Evolutionary conservation across 345 rosid species (phyloP).

Genomic region (Pugionium cornutum): DNA sequence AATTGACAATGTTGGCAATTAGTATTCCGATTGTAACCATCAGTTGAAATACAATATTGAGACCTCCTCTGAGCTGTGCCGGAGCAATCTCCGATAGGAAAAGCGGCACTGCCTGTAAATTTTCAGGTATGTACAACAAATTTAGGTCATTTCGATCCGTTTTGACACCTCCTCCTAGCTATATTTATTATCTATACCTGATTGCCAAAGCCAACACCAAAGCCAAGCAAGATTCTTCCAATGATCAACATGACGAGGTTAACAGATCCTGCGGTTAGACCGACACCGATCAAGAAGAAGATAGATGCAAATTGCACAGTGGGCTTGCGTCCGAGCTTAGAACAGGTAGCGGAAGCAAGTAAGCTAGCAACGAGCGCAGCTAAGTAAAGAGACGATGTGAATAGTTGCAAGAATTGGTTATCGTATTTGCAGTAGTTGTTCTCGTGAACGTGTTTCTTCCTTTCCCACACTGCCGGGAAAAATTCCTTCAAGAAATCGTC

Average conservation of each 20-base stretch:
- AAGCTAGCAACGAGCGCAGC: slow-evolving; percentile 72
- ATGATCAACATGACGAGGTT: slow-evolving; percentile 53
- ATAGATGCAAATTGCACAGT: slow-evolving; percentile 72
- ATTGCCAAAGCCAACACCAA: slow-evolving; percentile 74
- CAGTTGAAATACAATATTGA: slow-evolving; percentile 70
- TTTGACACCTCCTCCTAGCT: no score
- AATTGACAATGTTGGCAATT: slow-evolving; percentile 60
- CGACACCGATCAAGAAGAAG: slow-evolving; percentile 64
- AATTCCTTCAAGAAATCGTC: slow-evolving; percentile 69
- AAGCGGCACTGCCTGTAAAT: slow-evolving; percentile 60
- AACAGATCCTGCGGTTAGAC: slow-evolving; percentile 46
- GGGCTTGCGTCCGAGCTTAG: slow-evolving; percentile 61
- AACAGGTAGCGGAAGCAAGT: slow-evolving; percentile 50
- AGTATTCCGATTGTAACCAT: slow-evolving; percentile 69
- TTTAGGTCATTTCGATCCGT: background rate
- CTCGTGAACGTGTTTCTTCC: slow-evolving; percentile 54
- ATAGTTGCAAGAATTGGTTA: slow-evolving; percentile 60
- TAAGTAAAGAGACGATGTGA: slow-evolving; percentile 69
- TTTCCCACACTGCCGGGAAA: slow-evolving; percentile 59
- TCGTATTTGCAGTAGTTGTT: slow-evolving; percentile 81
- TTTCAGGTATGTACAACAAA: background rate
- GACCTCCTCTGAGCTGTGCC: slow-evolving; percentile 52
- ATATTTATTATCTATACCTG: slow-evolving; percentile 43
- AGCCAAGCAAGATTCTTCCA: slow-evolving; percentile 66
- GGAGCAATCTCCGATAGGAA: slow-evolving; percentile 72